These are phyloP conservation scores for Ustilago bromivora DNA, from an alignment of 1,284 basidiomycete genomes.

Conservation along the genomic window DNA sequence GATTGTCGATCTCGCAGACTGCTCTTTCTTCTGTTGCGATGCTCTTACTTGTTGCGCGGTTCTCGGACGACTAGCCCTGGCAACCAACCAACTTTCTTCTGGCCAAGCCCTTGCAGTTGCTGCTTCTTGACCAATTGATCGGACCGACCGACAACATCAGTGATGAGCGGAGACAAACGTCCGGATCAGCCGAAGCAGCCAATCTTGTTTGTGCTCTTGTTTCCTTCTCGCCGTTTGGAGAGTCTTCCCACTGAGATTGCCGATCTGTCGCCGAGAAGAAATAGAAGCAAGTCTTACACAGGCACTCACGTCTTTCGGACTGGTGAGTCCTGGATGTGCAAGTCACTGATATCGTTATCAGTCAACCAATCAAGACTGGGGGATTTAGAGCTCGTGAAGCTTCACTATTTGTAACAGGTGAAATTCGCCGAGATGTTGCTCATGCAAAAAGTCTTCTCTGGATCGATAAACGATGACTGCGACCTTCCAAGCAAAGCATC, in stretches of 20 bases:
- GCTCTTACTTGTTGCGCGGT: neutral
- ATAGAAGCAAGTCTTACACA: neutral
- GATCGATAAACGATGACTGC: conserved; percentile 36
- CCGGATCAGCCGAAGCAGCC: conserved; percentile 19
- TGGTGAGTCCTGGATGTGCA: conserved; percentile 17
- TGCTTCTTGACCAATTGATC: neutral
- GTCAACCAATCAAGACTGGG: conserved; percentile 30
- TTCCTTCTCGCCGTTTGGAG: neutral
- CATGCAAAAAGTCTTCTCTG: conserved; percentile 6
- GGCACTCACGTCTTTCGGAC: conserved; percentile 1
- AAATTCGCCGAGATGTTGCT: conserved; percentile 20
- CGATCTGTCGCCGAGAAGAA: conserved; percentile 15
- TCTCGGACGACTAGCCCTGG: neutral
- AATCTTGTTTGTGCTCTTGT: neutral
- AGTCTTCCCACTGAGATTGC: conserved; percentile 4
- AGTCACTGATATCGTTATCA: conserved; percentile 14
- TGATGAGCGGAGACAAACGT: conserved; percentile 7
- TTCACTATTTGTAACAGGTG: conserved; percentile 11
- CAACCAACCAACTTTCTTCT: neutral
- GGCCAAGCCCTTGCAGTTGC: neutral
- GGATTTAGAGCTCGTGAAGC: conserved; percentile 18
- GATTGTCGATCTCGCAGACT: neutral
- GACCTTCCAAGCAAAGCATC: neutral
- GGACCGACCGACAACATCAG: conserved; percentile 1
- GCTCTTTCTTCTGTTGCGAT: neutral